Base-by-base conservation (phyloP, 1,139 yeast species). In the Saccharomyces hybrid region DNA sequence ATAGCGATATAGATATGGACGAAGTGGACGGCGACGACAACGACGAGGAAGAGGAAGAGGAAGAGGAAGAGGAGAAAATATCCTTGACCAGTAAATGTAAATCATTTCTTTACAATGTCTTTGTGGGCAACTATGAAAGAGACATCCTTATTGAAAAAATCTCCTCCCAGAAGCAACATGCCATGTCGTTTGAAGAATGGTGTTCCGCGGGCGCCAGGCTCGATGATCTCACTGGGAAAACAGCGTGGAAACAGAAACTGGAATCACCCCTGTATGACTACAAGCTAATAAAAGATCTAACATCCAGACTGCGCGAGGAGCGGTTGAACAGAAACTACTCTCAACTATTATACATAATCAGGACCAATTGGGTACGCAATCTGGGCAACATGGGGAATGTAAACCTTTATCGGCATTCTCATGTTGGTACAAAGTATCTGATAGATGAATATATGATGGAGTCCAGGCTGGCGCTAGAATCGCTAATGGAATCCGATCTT, bases 311-410 rank as follows among this genome's bases (percentile, higher is more conserved):
- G 75, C 73, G 80, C 48, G 70, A 71, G 1, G 90, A 95, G 0
- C 74, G 97, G 41, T 56, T 70, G 26, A 65, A 73, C 11, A 77
- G 78, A 30, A 88, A 91, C 66, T 80, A 79, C 63, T 77, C 80
- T 54, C 75, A 78, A 50, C 71, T 93, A 44, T 71, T 91, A 27
- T 88, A 88, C 64, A 74, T 88, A 26, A 82, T 93, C 8, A 72
- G 98, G 54, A 91, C 97, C 0, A 82, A 87, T 31, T 86, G 97
- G 87, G 81, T 83, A 5, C 75, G 99, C 57, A 88, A 91, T 65
- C 72, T 88, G 57, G 98, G 96, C 0, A 87, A 89, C 62, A 88
- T 91, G 79, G 96, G 97, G 0, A 88, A 90, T 68, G 80, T 84
- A 27, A 80, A 84, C 63, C 75, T 93, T 25, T 93, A 88, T 69